Percentiles rank a stretch among this genome's conserved stretches.
phyloP scores from a whole-genome alignment of 2,329 filamentous ascomycete species.

The Diaporthe destruens region DNA sequence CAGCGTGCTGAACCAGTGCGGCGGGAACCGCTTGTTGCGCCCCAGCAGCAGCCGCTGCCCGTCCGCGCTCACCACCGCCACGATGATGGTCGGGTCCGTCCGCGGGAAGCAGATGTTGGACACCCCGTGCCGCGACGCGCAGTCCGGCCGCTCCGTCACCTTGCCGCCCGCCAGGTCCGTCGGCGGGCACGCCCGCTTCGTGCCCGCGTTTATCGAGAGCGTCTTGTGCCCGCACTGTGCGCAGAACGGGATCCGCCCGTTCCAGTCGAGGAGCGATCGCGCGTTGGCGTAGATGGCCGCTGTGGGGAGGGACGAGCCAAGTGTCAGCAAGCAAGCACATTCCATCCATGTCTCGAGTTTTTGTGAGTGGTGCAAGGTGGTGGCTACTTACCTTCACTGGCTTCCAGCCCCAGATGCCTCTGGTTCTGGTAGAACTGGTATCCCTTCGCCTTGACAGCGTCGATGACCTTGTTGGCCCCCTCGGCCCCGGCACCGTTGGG shows the following conservation, averaged over 20 bases:
- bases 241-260: constrained; percentile 91
- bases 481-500: constrained; percentile 74
- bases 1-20: constrained; percentile 88
- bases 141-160: constrained; percentile 72
- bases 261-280: constrained; percentile 93
- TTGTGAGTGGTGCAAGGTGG: background rate
- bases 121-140: constrained; percentile 84
- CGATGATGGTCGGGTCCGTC: constrained; percentile 95
- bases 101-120: constrained; percentile 94
- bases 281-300: constrained; percentile 93
- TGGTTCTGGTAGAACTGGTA: constrained; percentile 74
- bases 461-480: constrained; percentile 67
- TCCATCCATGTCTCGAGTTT: background rate
- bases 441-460: constrained; percentile 69
- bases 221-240: constrained; percentile 88
- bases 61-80: constrained; percentile 87
- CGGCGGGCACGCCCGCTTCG: constrained; percentile 83
- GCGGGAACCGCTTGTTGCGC: constrained; percentile 85
- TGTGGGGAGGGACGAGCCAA: constrained; percentile 50
- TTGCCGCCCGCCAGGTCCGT: constrained; percentile 68
- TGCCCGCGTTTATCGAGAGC: constrained; percentile 81
- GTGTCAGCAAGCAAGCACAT: constrained; percentile 37
- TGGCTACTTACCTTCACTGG: constrained; percentile 58
- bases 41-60: constrained; percentile 85
- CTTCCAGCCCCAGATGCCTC: constrained; percentile 57